phyloP scores from a whole-genome alignment of 2,329 filamentous ascomycete species.

The Nakataea oryzae region DNA sequence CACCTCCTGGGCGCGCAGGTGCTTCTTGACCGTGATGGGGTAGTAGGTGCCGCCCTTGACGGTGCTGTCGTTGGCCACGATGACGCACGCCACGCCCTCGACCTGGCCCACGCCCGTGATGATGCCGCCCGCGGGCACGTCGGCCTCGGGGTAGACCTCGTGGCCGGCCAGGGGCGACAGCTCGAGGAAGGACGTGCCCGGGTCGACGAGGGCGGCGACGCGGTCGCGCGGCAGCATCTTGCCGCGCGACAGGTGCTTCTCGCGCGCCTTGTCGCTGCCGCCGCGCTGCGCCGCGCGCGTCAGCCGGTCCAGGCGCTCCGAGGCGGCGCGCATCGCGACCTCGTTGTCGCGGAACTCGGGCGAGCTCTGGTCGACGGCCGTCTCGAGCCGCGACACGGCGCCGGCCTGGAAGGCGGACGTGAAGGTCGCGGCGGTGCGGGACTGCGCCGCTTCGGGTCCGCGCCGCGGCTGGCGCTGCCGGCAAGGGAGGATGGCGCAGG shows the following conservation, averaged over 20 bases:
- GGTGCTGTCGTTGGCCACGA: conserved; percentile 92
- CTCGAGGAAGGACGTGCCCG: conserved; percentile 83
- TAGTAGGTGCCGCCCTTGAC: conserved; percentile 98
- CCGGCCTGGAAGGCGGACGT: conserved; percentile 71
- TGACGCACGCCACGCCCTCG: conserved; percentile 82
- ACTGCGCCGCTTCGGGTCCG: conserved; percentile 10
- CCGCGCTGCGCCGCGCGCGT: conserved; percentile 64
- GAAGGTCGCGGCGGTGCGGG: conserved; percentile 55
- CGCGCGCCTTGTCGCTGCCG: conserved; percentile 68
- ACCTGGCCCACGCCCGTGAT: conserved; percentile 88
- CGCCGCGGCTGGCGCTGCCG: conserved; percentile 1
- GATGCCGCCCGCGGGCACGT: conserved; percentile 82
- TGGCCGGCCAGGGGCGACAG: conserved; percentile 86
- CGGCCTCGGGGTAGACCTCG: conserved; percentile 74
- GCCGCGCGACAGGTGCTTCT: conserved; percentile 77
- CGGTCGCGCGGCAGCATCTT: conserved; percentile 94
- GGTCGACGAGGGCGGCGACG: conserved; percentile 77
- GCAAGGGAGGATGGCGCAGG: conserved; percentile 45
- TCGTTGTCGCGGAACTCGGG: conserved; percentile 75
- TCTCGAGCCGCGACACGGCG: conserved; percentile 65
- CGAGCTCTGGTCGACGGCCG: conserved; percentile 65
- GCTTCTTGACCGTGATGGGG: conserved; percentile 95
- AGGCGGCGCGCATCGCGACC: conserved; percentile 63
- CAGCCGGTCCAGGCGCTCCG: conserved; percentile 56
- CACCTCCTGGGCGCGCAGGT: conserved; percentile 82